These are phyloP conservation scores for Emmonsiellopsis sp. DNA, from an alignment of 2,329 filamentous ascomycete species.

Conservation along the genomic window DNA sequence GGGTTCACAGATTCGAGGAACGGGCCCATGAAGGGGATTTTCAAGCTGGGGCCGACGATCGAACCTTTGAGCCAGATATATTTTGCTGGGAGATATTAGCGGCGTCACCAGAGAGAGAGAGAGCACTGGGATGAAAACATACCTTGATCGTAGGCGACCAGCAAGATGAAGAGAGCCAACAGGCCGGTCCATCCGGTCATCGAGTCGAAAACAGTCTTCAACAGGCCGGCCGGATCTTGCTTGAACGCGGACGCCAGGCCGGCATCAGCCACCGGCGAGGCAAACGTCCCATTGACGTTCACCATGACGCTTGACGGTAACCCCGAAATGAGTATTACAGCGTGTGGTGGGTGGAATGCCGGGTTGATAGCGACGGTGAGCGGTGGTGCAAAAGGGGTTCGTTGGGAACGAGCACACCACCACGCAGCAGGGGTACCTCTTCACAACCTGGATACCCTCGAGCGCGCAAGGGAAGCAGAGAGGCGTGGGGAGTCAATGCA, in stretches of 20 bases:
- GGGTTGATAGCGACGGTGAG: too few relatives aligned
- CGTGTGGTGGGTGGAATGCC: too few relatives aligned
- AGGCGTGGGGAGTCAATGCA: too few relatives aligned
- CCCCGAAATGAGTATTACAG: too few relatives aligned
- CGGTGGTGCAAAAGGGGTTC: too few relatives aligned
- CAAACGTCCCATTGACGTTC: slow-evolving; percentile 57
- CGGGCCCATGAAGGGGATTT: slow-evolving; percentile 84
- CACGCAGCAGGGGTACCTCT: too few relatives aligned
- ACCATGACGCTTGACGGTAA: slow-evolving; percentile 19
- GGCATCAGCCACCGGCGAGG: slow-evolving; percentile 58
- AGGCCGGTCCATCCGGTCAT: slow-evolving; percentile 57
- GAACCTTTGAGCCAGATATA: slow-evolving; percentile 67
- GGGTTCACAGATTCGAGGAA: slow-evolving; percentile 89
- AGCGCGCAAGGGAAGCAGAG: too few relatives aligned
- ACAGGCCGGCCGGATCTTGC: slow-evolving; percentile 35
- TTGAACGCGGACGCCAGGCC: slow-evolving; percentile 46
- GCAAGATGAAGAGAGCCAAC: slow-evolving; percentile 59
- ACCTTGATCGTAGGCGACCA: slow-evolving; percentile 86
- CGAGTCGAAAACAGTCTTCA: slow-evolving; percentile 48
- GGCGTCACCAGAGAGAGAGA: not conserved
- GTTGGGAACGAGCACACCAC: too few relatives aligned
- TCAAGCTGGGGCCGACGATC: slow-evolving; percentile 65
- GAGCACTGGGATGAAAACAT: slow-evolving; percentile 30
- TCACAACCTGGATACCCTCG: too few relatives aligned
- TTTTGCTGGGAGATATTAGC: slow-evolving; percentile 44